Base-by-base conservation (phyloP, 1,139 yeast genomes). In the Kodamaea derodonti region DNA sequence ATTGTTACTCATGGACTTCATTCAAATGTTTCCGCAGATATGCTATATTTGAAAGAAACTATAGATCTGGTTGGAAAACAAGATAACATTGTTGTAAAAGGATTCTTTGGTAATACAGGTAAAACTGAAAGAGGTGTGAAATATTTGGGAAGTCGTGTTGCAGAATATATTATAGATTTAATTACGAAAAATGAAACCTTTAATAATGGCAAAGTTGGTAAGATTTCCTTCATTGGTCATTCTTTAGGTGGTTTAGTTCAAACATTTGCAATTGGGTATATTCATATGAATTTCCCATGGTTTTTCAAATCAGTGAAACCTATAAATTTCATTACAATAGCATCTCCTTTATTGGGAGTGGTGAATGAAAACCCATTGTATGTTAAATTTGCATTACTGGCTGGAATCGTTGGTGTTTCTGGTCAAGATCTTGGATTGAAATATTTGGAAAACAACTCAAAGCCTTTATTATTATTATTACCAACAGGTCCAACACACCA, bases 171-270 rank as follows among this genome's bases (percentile, higher is more conserved):
- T 27, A 69, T 83, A 5, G 73, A 78, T 16, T 76, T 83, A 36
- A 68, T 84, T 1, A 55, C 59, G 4, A 60, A 61, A 26, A 68
- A 72, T 30, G 58, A 58, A 20, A 39, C 38, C 39, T 55, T 59
- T 27, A 58, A 56, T 30, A 34, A 60, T 46, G 46, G 42, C 4
- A 62, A 65, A 30, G 74, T 84, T 2, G 54, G 57, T 1, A 80
- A 76, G 47, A 80, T 92, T 3, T 88, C 97, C 1, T 90, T 92
- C 48, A 69, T 94, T 24, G 95, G 92, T 1, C 98, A 92, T 58
- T 90, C 97, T 0, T 63, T 92, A 22, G 98, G 98, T 22, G 98
- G 98, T 0, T 65, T 86, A 29, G 82, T 84, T 3, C 97, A 92
- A 58, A 78, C 94, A 0, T 92, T 87, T 65, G 94, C 97, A 1